Evolutionary conservation across 179 eudicot genomes (phyloP).

Genomic region (Actinidia arguta): DNA sequence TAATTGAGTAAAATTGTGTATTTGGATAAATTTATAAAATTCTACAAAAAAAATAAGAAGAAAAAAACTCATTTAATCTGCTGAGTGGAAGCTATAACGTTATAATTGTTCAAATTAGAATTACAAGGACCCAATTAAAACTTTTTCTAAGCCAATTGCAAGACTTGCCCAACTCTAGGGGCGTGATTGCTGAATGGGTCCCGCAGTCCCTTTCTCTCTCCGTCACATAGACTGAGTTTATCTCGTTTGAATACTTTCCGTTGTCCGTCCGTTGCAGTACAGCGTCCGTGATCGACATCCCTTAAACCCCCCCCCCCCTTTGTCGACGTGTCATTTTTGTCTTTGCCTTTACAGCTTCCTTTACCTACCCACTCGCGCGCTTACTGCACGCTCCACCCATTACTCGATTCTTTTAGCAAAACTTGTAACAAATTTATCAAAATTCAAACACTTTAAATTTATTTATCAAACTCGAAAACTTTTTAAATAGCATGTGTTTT

Average conservation of each 20-base stretch:
- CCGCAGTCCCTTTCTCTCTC: not conserved
- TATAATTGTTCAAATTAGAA: no score
- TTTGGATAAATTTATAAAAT: no score
- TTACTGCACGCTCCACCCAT: not conserved
- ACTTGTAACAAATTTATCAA: no score
- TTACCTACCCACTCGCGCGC: not conserved
- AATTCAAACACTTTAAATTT: no score
- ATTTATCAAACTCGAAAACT: no score
- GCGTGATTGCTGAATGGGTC: not conserved
- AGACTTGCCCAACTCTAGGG: not conserved
- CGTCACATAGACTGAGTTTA: not conserved
- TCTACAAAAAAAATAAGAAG: no score
- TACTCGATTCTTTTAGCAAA: not conserved
- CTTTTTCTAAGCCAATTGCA: not conserved
- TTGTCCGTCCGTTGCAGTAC: constrained; percentile 25
- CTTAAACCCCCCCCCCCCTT: not conserved
- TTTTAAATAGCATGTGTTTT: no score
- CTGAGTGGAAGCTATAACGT: no score
- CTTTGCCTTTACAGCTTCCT: not conserved
- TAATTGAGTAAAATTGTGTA: no score
- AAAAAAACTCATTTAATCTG: no score
- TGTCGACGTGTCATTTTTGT: not conserved
- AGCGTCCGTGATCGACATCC: constrained; percentile 22
- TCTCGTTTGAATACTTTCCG: constrained; percentile 8
- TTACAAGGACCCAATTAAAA: no score